Base-by-base conservation (phyloP, 176 grass and related monocot genomes). In the Aegilops umbellulata region DNA sequence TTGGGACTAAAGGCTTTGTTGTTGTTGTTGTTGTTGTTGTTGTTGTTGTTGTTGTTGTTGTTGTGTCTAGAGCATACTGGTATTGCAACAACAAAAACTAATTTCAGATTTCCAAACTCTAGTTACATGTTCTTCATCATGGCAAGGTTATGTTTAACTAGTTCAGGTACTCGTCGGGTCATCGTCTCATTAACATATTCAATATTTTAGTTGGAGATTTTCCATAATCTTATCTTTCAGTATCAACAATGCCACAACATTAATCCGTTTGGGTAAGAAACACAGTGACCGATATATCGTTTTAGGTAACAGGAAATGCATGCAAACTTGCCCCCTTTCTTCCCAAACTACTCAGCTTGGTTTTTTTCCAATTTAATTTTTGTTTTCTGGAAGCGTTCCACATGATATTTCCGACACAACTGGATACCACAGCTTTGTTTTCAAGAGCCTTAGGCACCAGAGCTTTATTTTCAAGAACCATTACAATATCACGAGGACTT, bases 61-160 rank as follows among this genome's bases (percentile, higher is more conserved):
- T 29, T 29, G 29, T 29, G 29, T 29, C 29, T 29, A 29, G 32
- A 32, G 32, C 38, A 74, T 17, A 47, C 20, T 1, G 6, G 38
- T 73, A 74, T 27, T 23, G 2, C 16, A 29, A 74, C n/a, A 5
- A 29, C 7, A 51, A 7, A 47, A 74, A 49, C 24, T 27, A 49
- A 25, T 29, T 75, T 75, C 4, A 75, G 41, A 75, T 75, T 46
- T 46, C 39, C 70, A 47, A 74, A 74, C n/a, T 74, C 39, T 74
- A 74, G 13, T 24, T 49, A 24, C 6, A 27, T 1, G 14, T 53
- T 47, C 71, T 49, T 49, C 42, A 51, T 27, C 26, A 24, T 53
- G 42, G 44, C 4, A 55, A 76, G 8, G 2, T 31, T 55, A 76
- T 22, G 46, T 31, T 31, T 55, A 55, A 32, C 26, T 55, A 55